phyloP scores from a whole-genome alignment of 2,329 filamentous ascomycete species.

The Penicillium sclerotiorum region DNA sequence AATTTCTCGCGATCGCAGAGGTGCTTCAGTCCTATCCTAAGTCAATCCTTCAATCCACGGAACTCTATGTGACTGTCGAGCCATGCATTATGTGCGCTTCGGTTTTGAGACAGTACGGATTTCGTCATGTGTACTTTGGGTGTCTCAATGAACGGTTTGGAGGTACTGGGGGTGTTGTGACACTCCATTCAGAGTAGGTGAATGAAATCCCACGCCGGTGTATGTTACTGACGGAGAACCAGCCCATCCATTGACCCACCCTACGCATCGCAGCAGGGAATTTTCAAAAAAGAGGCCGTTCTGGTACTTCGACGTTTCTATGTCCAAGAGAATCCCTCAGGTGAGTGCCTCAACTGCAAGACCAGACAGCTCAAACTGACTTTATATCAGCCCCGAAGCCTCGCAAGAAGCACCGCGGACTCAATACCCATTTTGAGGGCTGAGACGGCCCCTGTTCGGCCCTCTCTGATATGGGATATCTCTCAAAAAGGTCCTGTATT shows the following conservation, averaged over 20 bases:
- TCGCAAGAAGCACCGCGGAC: conserved; percentile 64
- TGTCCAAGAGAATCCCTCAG: conserved; percentile 94
- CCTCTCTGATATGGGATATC: too few relatives aligned
- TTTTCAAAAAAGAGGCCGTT: conserved; percentile 90
- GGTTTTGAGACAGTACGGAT: conserved; percentile 81
- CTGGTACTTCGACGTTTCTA: conserved; percentile 92
- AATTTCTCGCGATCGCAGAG: conserved; percentile 81
- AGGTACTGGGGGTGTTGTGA: conserved; percentile 90
- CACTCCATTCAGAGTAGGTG: conserved; percentile 70
- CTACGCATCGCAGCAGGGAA: conserved; percentile 81
- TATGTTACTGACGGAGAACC: too few relatives aligned
- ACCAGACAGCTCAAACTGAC: conserved; percentile 1
- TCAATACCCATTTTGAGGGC: conserved; percentile 61
- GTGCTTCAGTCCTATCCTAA: conserved; percentile 67
- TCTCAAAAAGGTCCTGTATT: neutral
- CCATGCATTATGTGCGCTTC: conserved; percentile 99
- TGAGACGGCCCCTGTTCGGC: conserved; percentile 6
- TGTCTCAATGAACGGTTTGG: conserved; percentile 97
- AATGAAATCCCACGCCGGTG: conserved; percentile 11
- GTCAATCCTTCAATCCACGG: conserved; percentile 69
- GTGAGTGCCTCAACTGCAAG: conserved; percentile 44
- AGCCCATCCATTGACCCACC: conserved; percentile 74
- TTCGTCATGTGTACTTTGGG: conserved; percentile 90
- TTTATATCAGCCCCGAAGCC: conserved; percentile 59
- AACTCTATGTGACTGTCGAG: conserved; percentile 95